A percentile compares a stretch with the other conserved stretches of the same genome.
Conservation (phyloP, 345 rosid genomes). For the Linum lewisii region DNA sequence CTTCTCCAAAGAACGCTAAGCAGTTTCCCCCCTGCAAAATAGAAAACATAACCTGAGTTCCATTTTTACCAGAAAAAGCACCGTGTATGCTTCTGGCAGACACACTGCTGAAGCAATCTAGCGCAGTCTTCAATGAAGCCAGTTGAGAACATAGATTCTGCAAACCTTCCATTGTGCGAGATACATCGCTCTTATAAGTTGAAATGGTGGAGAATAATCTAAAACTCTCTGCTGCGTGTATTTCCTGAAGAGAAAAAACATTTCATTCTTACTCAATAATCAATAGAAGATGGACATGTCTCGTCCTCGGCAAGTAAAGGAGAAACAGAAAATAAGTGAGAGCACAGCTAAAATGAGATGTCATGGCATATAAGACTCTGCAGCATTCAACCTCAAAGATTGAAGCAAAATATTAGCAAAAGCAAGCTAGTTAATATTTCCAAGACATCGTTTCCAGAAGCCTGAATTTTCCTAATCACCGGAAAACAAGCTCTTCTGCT, state of each 20-base stretch:
- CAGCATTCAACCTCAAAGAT: too few species aligned
- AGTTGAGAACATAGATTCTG: not conserved
- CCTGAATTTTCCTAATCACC: too few species aligned
- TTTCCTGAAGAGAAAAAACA: constrained; percentile 45
- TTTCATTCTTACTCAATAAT: not conserved
- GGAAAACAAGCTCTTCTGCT: too few species aligned
- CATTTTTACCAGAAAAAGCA: not conserved
- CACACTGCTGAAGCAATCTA: not conserved
- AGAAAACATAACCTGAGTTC: not conserved
- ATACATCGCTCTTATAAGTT: constrained; percentile 39
- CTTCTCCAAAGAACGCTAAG: constrained; percentile 75
- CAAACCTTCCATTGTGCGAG: constrained; percentile 44
- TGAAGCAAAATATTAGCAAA: too few species aligned
- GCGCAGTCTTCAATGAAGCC: not conserved
- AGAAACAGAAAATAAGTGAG: too few species aligned
- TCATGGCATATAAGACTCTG: too few species aligned
- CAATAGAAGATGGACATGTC: too few species aligned
- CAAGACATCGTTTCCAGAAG: too few species aligned
- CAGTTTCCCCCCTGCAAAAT: constrained; percentile 49
- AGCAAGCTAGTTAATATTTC: too few species aligned
- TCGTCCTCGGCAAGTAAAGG: too few species aligned
- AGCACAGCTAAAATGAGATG: too few species aligned
- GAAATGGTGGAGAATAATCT: constrained; percentile 80
- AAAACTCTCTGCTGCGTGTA: constrained; percentile 71
- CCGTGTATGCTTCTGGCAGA: not conserved